phyloP scores from a whole-genome alignment of 257 asterid genomes.

The Jaltomata sinuosa region DNA sequence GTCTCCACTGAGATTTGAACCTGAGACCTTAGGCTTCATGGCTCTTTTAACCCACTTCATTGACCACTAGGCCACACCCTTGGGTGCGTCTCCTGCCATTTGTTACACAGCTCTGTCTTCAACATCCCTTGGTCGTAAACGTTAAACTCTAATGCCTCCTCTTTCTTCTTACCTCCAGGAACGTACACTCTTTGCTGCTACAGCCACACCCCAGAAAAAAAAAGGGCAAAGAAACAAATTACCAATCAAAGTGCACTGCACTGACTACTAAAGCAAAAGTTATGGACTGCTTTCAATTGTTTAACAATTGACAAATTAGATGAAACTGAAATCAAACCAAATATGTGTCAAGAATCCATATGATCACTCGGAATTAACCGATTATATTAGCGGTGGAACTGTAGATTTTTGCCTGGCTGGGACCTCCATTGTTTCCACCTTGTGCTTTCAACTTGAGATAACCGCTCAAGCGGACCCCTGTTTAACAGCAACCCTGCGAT shows the following conservation, averaged over 20 bases:
- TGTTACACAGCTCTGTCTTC: slow-evolving; percentile 83
- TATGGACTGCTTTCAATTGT: neutral
- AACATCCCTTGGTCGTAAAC: slow-evolving; percentile 72
- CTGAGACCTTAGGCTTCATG: too few relatives aligned
- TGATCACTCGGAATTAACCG: neutral
- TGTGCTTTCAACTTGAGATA: too few relatives aligned
- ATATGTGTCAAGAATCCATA: neutral
- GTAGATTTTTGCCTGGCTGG: slow-evolving; percentile 17
- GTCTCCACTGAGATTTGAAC: too few relatives aligned
- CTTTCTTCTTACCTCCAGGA: slow-evolving; percentile 43
- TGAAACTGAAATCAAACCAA: neutral
- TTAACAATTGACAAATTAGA: neutral
- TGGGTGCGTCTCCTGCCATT: slow-evolving; percentile 84
- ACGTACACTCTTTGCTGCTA: slow-evolving; percentile 47
- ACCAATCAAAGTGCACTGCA: neutral
- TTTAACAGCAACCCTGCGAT: too few relatives aligned
- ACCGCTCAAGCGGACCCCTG: too few relatives aligned
- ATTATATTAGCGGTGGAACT: slow-evolving; percentile 6
- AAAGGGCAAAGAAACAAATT: neutral
- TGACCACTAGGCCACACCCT: too few relatives aligned
- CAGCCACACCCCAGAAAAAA: neutral
- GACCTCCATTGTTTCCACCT: too few relatives aligned
- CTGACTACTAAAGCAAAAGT: neutral
- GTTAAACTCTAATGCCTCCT: slow-evolving; percentile 42
- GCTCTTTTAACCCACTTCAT: too few relatives aligned